phyloP scores from a whole-genome alignment of 768 basidiomycete species.

The Leucocoprinus sp. region DNA sequence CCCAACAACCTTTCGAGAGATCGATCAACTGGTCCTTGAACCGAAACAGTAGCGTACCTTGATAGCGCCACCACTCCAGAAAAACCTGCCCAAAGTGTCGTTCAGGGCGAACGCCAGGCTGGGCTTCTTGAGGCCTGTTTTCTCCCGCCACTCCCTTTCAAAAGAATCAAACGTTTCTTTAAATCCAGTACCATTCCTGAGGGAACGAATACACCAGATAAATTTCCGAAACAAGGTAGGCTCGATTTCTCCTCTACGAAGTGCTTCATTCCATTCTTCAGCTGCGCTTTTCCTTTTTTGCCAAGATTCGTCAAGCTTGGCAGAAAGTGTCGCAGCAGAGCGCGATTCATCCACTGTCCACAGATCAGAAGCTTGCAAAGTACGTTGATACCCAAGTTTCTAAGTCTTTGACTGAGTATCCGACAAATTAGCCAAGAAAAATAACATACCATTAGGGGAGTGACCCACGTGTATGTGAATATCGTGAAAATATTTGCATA shows the following conservation, averaged over 20 bases:
- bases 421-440: background rate
- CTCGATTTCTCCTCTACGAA: constrained; percentile 35
- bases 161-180: constrained; percentile 20
- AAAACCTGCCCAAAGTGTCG: constrained; percentile 46
- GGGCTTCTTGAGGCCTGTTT: constrained; percentile 35
- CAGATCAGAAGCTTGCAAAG: constrained; percentile 66
- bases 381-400: constrained; percentile 62
- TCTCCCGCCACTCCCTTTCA: constrained; percentile 37
- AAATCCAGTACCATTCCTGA: constrained; percentile 19
- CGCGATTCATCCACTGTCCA: constrained; percentile 54
- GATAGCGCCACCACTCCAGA: constrained; percentile 57
- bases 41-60: constrained; percentile 30
- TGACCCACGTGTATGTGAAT: constrained; percentile 61
- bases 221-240: constrained; percentile 32
- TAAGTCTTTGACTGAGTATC: constrained; percentile 14
- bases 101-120: constrained; percentile 56
- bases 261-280: constrained; percentile 44
- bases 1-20: constrained; percentile 40
- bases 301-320: constrained; percentile 50
- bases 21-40: background rate
- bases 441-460: constrained; percentile 40
- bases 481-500: constrained; percentile 49
- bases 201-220: constrained; percentile 33
- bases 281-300: constrained; percentile 38
- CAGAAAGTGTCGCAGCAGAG: constrained; percentile 41